phyloP scores from a whole-genome alignment of 306 rosid species.

The Citrullus amarus region DNA sequence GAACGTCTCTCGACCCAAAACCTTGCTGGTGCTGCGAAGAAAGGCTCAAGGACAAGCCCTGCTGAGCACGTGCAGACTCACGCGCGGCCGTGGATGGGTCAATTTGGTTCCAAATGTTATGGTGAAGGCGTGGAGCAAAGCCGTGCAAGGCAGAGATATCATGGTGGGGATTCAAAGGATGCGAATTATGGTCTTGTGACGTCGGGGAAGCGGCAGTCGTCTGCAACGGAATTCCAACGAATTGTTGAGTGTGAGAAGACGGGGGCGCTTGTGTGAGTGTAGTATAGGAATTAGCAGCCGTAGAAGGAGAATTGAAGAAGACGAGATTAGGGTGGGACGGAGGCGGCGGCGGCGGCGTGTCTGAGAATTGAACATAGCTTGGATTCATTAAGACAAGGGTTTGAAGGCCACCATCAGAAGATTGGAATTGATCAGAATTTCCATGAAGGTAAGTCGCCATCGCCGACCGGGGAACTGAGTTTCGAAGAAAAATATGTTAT shows the following conservation, averaged over 20 bases:
- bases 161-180: conserved; percentile 29
- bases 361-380: conserved; percentile 65
- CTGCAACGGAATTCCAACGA: conserved; percentile 51
- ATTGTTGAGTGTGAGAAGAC: conserved; percentile 52
- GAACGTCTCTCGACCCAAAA: conserved; percentile 39
- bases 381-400: conserved; percentile 90
- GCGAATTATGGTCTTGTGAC: conserved; percentile 38
- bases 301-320: conserved; percentile 40
- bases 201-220: not conserved
- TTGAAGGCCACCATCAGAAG: conserved; percentile 66
- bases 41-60: conserved; percentile 56
- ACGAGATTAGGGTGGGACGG: conserved; percentile 29
- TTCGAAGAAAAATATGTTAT: conserved; percentile 18
- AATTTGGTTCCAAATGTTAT: conserved; percentile 56
- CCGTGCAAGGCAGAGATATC: conserved; percentile 76
- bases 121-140: conserved; percentile 51
- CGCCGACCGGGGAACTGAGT: not conserved
- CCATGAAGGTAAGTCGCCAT: conserved; percentile 93
- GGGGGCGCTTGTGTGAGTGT: conserved; percentile 24
- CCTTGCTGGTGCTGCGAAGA: conserved; percentile 57
- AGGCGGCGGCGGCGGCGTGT: conserved; percentile 42
- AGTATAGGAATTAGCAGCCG: conserved; percentile 17
- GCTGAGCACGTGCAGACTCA: conserved; percentile 56
- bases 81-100: conserved; percentile 57
- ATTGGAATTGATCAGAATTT: conserved; percentile 62